Conservation (phyloP, 1,139 yeast genomes). For the Kodamaea sp. region DNA sequence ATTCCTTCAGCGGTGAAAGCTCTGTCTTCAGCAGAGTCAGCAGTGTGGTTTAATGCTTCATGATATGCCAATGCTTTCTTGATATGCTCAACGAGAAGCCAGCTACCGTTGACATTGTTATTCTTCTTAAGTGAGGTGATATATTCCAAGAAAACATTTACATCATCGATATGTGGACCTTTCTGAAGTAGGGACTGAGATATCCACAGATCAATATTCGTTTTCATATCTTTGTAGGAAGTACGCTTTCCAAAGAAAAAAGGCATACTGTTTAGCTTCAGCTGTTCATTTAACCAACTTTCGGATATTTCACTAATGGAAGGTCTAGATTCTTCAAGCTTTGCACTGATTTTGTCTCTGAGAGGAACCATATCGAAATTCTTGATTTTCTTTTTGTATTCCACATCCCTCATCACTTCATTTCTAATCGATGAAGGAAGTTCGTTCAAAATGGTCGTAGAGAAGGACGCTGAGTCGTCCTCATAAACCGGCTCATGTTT, state of each 20-base stretch:
- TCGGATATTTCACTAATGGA: constrained; percentile 23
- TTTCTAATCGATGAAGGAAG: constrained; percentile 46
- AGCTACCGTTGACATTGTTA: constrained; percentile 22
- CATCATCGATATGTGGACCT: constrained; percentile 65
- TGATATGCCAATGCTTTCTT: constrained; percentile 18
- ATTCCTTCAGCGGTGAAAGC: constrained; percentile 19
- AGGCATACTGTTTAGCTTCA: constrained; percentile 27
- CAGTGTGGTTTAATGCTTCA: constrained; percentile 10
- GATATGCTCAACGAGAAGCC: constrained; percentile 24
- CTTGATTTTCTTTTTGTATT: constrained; percentile 28
- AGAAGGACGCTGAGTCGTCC: constrained; percentile 30
- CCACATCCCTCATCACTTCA: constrained; percentile 44
- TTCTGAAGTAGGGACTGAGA: constrained; percentile 36
- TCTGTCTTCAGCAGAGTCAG: neutral
- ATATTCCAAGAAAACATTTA: constrained; percentile 36
- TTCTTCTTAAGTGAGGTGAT: constrained; percentile 21
- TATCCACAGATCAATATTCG: constrained; percentile 51
- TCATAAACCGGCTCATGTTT: constrained; percentile 7
- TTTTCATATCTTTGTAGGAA: constrained; percentile 35
- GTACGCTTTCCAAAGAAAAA: constrained; percentile 34
- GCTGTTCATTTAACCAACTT: constrained; percentile 29
- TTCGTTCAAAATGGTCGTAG: constrained; percentile 45
- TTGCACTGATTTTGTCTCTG: constrained; percentile 31
- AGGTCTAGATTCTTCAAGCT: constrained; percentile 17
- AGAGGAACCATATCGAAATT: constrained; percentile 30